These are phyloP conservation scores for Saccharomycopsis sp. DNA, from an alignment of 805 yeast genomes.

Conservation along the genomic window DNA sequence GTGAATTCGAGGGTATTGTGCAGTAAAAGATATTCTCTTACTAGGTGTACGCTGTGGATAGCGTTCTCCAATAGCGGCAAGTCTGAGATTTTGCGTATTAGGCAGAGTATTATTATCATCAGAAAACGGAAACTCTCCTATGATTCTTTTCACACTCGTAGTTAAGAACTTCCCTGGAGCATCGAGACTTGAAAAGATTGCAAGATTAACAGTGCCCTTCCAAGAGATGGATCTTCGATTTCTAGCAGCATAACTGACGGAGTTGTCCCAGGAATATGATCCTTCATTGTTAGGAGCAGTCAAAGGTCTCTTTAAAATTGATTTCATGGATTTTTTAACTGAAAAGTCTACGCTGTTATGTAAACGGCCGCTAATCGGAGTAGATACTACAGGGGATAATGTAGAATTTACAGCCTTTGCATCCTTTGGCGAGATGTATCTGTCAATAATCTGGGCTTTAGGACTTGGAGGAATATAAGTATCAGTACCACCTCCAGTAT, in stretches of 20 bases:
- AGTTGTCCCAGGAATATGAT: too few relatives aligned
- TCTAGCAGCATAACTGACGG: too few relatives aligned
- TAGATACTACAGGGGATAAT: not conserved
- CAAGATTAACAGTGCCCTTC: not conserved
- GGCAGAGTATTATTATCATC: too few relatives aligned
- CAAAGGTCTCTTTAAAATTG: not conserved
- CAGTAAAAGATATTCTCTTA: too few relatives aligned
- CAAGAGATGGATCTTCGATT: not conserved
- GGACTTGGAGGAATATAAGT: not conserved
- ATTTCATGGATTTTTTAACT: not conserved
- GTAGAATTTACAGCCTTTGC: slow-evolving; percentile 40
- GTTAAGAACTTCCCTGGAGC: not conserved
- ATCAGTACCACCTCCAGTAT: too few relatives aligned
- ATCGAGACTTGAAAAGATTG: not conserved
- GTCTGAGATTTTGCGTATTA: too few relatives aligned
- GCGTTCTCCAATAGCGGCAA: too few relatives aligned
- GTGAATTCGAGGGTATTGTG: too few relatives aligned
- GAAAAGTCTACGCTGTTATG: too few relatives aligned
- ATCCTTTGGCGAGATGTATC: slow-evolving; percentile 51
- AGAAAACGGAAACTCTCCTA: not conserved
- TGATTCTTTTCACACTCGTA: not conserved
- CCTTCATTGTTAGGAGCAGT: not conserved
- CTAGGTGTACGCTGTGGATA: too few relatives aligned
- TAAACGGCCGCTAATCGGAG: too few relatives aligned
- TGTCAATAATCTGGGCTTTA: slow-evolving; percentile 62